A percentile compares a stretch with the other conserved stretches of the same genome.
Evolutionary conservation across 192 early-diverging fungal species (phyloP).

Genomic region (Phlyctochytrium bullatum): DNA sequence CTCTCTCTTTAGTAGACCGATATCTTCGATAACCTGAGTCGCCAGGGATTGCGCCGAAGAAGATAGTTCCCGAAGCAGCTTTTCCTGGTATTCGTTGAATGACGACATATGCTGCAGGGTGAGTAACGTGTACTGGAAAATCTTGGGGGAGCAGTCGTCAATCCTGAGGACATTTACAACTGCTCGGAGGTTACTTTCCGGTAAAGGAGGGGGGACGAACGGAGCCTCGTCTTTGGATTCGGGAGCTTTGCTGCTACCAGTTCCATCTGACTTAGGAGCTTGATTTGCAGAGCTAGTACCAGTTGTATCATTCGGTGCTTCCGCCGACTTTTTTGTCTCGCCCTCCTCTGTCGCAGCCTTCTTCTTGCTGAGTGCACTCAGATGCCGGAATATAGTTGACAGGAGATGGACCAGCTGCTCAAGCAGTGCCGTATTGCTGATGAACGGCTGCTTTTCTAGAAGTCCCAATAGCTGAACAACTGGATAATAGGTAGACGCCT

Average conservation of each 20-base stretch:
- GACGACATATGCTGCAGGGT: conserved; percentile 86
- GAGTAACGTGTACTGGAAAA: conserved; percentile 89
- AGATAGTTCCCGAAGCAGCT: conserved; percentile 80
- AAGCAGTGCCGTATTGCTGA: conserved; percentile 75
- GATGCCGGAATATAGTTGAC: conserved; percentile 69
- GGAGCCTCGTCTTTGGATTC: too few species aligned
- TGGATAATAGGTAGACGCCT: conserved; percentile 45
- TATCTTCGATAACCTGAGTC: too few species aligned
- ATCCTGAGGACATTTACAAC: conserved; percentile 89
- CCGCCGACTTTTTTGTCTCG: too few species aligned
- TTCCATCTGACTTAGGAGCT: too few species aligned
- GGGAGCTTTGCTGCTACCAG: too few species aligned
- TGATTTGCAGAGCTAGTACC: too few species aligned
- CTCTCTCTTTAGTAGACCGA: too few species aligned
- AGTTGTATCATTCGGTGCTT: too few species aligned
- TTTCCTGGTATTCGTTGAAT: conserved; percentile 48
- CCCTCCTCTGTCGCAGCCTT: too few species aligned
- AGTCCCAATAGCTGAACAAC: conserved; percentile 80
- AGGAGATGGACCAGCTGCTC: conserved; percentile 88
- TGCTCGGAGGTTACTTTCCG: conserved; percentile 73
- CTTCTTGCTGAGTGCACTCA: too few species aligned
- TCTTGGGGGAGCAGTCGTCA: conserved; percentile 87
- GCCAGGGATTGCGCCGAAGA: conserved; percentile 63
- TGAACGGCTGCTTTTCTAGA: conserved; percentile 79
- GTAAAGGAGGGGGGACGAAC: conserved; percentile 78